A percentile compares a stretch with the other conserved stretches of the same genome.
phyloP scores from a whole-genome alignment of 2,329 filamentous ascomycete species.

The Diplodia mutila region DNA sequence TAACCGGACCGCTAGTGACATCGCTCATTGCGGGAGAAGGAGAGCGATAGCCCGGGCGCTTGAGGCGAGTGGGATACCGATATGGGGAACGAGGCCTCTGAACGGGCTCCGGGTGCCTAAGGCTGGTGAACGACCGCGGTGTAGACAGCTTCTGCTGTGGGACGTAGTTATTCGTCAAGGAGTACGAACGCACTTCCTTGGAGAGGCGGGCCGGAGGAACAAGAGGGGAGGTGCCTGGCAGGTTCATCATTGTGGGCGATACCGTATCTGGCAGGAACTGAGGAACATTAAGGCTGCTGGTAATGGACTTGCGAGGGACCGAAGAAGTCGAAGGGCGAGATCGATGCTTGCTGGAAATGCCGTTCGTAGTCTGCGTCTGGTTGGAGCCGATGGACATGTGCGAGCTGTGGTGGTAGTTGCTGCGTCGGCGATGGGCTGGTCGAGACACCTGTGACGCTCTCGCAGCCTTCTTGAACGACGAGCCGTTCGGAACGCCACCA shows the following conservation, averaged over 20 bases:
- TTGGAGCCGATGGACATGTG: constrained; percentile 46
- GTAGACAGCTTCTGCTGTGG: constrained; percentile 43
- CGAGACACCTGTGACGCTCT: constrained; percentile 45
- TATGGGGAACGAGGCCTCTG: constrained; percentile 46
- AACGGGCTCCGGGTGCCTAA: constrained; percentile 46
- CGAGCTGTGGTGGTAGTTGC: constrained; percentile 38
- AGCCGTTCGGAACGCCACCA: constrained; percentile 46
- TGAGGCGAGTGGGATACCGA: constrained; percentile 47
- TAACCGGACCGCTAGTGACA: constrained; percentile 31
- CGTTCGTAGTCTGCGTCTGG: constrained; percentile 48
- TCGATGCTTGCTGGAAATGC: constrained; percentile 40
- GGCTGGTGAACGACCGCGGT: constrained; percentile 50
- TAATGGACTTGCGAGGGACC: constrained; percentile 44
- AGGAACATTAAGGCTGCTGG: constrained; percentile 48
- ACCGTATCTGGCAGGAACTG: constrained; percentile 45
- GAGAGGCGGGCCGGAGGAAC: constrained; percentile 33
- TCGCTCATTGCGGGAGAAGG: constrained; percentile 52
- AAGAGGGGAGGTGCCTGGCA: constrained; percentile 37
- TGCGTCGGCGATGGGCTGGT: constrained; percentile 37
- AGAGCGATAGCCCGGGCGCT: constrained; percentile 47
- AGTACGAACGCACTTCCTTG: constrained; percentile 49
- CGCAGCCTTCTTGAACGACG: constrained; percentile 44
- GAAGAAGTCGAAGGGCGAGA: constrained; percentile 47
- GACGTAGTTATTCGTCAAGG: constrained; percentile 43
- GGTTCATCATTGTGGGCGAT: constrained; percentile 40